Conservation (phyloP, 73 alveolate genomes). For the Symbiodinium pilosum region DNA sequence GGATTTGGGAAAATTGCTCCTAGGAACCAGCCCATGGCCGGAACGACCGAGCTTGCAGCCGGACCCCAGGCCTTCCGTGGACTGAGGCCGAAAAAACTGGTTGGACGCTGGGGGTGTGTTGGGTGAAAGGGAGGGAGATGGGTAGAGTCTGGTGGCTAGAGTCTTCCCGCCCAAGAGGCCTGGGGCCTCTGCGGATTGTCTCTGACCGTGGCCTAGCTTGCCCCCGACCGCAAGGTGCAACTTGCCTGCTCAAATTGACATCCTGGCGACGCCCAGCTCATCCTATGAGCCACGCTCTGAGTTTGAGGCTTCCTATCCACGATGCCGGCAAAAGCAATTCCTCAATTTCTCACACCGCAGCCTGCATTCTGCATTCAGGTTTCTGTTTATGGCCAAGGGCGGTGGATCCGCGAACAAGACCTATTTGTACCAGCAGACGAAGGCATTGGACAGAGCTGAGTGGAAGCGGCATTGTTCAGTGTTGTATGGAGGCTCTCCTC, state of each 20-base stretch:
- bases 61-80: background rate
- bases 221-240: slow-evolving; percentile 50
- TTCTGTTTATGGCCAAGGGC: slow-evolving; percentile 90
- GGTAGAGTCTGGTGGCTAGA: too few species aligned
- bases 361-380: background rate
- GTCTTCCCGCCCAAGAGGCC: too few species aligned
- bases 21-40: too few species aligned
- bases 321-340: too few species aligned
- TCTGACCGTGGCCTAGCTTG: too few species aligned
- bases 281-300: slow-evolving; percentile 23
- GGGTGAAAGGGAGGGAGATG: too few species aligned
- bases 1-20: too few species aligned
- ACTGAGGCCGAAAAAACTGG: background rate
- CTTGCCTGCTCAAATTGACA: slow-evolving; percentile 80
- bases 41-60: too few species aligned
- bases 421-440: slow-evolving; percentile 85
- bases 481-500: slow-evolving; percentile 68
- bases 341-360: background rate
- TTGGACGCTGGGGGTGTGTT: background rate
- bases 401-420: slow-evolving; percentile 95
- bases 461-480: background rate
- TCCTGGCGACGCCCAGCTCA: slow-evolving; percentile 51
- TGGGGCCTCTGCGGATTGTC: too few species aligned
- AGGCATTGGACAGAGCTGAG: background rate
- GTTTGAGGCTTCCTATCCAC: background rate